Evolutionary conservation across 176 grass and related monocot species (phyloP), one percentile per base, ranked within the genome.

Genomic region (Avena sativa): DNA sequence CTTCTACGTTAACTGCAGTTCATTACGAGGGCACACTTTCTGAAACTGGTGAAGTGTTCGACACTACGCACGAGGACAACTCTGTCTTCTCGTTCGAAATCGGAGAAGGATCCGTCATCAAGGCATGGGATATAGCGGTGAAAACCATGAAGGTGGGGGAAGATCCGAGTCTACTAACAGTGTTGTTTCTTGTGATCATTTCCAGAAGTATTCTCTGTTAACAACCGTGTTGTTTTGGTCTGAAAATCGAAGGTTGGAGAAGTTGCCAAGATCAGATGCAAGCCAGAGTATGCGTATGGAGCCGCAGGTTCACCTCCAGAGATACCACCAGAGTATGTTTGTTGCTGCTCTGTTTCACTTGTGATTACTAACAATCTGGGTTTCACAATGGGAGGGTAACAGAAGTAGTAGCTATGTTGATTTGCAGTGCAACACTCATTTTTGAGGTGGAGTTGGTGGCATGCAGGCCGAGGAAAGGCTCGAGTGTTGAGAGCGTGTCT

Each of bases 51-150:
- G 87, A 92, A 79, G 87, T 92, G 61, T 93, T 96, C 83, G 83
- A 93, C 84, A 90, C 94, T 16, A 88, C 94, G 52, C 91, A 90
- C 47, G 94, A 91, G 86, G 87, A 95, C 84, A 93, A 91, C 62
- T 86, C 83, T 36, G 50, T 94, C 49, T 94, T 97, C 84, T 84
- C 90, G 26, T 97, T 97, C 85, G 86, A 97, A 84, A 38, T 97
- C 36, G 92, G 92, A 43, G 64, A 87, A 50, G 92, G 83, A 13
- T 38, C 83, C 50, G 78, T 90, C 76, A 97, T 97, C 51, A 89
- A 65, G 63, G 91, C 83, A 75, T 89, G 90, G 91, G 91, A 96
- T 87, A 49, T 90, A 26, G 86, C 92, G 14, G 78, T 91, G 38
- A 94, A 65, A 89, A 97, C 92, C 34, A 97, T 92, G 94, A 92